A percentile compares a stretch with the other conserved stretches of the same genome.
Conservation (phyloP, 352 stramenopile genomes). For the Pythium folliculosum region DNA sequence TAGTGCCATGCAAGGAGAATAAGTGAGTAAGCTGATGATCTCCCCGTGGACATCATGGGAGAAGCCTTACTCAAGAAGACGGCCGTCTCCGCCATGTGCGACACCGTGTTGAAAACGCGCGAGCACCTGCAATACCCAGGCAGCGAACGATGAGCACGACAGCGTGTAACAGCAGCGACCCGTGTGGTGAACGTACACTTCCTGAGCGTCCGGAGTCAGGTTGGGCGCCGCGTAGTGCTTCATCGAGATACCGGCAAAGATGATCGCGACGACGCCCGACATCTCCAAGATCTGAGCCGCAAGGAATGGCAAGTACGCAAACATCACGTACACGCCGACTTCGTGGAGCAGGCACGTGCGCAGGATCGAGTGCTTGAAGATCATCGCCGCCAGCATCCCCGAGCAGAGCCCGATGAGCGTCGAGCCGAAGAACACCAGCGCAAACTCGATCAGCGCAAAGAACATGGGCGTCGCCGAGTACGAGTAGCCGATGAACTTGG, state of each 20-base stretch:
- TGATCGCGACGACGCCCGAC: constrained; percentile 93
- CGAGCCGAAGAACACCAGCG: constrained; percentile 87
- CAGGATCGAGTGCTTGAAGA: constrained; percentile 93
- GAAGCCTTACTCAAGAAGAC: constrained; percentile 88
- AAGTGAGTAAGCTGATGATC: background rate
- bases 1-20: background rate
- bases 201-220: constrained; percentile 72
- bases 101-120: constrained; percentile 89
- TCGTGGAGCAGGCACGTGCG: constrained; percentile 86
- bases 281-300: constrained; percentile 74
- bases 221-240: constrained; percentile 91
- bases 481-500: constrained; percentile 90
- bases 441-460: constrained; percentile 88
- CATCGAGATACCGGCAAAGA: constrained; percentile 92
- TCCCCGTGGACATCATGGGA: background rate
- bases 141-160: background rate
- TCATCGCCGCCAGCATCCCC: constrained; percentile 78
- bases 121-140: constrained; percentile 67
- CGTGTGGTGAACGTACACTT: constrained; percentile 53
- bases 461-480: constrained; percentile 79
- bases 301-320: constrained; percentile 83
- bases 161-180: background rate
- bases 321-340: constrained; percentile 88
- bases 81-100: constrained; percentile 90
- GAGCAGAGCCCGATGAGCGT: constrained; percentile 87